phyloP scores from a whole-genome alignment of 1,284 basidiomycete genomes.

The Ustilago shanxiensis region DNA sequence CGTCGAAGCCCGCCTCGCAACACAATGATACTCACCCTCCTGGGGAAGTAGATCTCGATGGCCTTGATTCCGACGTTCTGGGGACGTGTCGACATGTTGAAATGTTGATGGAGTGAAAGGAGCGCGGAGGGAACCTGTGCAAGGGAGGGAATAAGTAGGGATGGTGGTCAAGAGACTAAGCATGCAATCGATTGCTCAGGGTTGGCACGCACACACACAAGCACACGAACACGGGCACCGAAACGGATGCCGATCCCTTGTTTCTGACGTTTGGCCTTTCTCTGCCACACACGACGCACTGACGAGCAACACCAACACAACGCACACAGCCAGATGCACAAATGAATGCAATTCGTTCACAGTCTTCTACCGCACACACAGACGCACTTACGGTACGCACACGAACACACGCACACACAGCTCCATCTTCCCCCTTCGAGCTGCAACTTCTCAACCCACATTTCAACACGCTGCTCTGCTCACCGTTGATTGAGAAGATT shows the following conservation, averaged over 20 bases:
- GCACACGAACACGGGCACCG: slow-evolving; percentile 1
- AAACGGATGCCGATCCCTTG: slow-evolving; percentile 3
- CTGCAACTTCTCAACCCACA: background rate
- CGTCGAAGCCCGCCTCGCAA: background rate
- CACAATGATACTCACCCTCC: slow-evolving; percentile 76
- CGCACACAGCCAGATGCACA: background rate
- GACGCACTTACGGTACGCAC: background rate
- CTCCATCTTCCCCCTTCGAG: background rate
- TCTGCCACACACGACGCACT: background rate
- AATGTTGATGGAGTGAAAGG: slow-evolving; percentile 22
- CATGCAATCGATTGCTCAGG: background rate
- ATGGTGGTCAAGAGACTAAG: slow-evolving; percentile 13
- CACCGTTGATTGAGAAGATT: background rate
- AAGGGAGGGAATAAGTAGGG: slow-evolving; percentile 1
- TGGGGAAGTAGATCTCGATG: slow-evolving; percentile 93
- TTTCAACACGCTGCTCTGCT: background rate
- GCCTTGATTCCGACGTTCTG: slow-evolving; percentile 92
- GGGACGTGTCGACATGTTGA: slow-evolving; percentile 74
- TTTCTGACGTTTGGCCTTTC: background rate
- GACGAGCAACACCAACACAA: slow-evolving; percentile 5
- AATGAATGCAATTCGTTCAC: background rate
- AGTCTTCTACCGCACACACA: background rate
- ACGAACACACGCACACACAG: slow-evolving; percentile 2
- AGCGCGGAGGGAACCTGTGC: slow-evolving; percentile 33
- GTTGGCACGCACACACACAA: background rate